Conservation (phyloP, 768 basidiomycete genomes). For the Trametopsis cervina region DNA sequence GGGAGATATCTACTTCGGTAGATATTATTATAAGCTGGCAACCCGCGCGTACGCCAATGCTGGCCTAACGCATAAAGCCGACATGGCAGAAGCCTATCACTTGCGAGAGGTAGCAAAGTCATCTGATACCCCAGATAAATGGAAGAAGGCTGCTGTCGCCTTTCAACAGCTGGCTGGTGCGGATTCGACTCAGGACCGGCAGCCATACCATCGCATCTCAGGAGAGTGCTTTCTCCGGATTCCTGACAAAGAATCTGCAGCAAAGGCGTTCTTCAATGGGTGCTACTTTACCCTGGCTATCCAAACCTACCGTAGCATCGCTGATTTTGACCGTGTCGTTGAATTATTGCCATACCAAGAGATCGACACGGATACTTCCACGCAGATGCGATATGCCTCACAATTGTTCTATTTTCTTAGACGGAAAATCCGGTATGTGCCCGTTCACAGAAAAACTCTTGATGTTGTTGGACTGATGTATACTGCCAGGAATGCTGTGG, state of each 20-base stretch:
- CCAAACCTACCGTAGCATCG: background rate
- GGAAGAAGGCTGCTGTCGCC: background rate
- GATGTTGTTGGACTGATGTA: background rate
- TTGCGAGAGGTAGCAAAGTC: conserved; percentile 1
- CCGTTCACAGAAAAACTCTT: background rate
- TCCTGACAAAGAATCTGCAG: background rate
- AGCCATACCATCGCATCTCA: background rate
- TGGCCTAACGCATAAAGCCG: background rate
- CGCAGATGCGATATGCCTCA: background rate
- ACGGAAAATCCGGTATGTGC: background rate
- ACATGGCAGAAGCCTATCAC: background rate
- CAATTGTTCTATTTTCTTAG: background rate
- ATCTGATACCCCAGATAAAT: background rate
- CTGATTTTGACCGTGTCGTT: background rate
- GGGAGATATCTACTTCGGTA: background rate
- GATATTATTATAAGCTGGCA: background rate
- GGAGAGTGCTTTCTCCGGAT: background rate
- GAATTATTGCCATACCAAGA: background rate
- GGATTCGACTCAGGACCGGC: background rate
- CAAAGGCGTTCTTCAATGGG: background rate
- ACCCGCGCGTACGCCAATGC: background rate
- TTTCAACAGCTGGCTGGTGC: background rate
- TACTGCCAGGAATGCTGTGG: background rate
- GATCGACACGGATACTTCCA: background rate
- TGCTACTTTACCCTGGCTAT: background rate